Evolutionary conservation across 441 rosid genomes (phyloP), one percentile per base, ranked within the genome.

Genomic region (Adansonia gregorii): DNA sequence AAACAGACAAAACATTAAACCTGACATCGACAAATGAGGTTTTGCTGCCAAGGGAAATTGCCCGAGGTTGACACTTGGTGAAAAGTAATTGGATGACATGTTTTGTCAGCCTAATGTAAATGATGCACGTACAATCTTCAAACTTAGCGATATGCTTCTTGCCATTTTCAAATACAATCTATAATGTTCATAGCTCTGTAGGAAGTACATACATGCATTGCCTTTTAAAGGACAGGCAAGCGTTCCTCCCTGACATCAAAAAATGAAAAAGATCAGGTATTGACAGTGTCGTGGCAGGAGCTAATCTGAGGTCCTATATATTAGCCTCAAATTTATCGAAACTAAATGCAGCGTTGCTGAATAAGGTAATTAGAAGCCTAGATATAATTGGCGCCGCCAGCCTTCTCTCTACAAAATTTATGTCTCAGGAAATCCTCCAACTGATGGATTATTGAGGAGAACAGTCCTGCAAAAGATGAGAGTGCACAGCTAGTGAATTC

Each of bases 341-440:
- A 41, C 22, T 51, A 24, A 52, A 35, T 52, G 35, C 14, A 6
- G 6, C 8, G 61, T 46, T 24, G 63, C 61, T 68, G 20, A 73
- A 65, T 64, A 46, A 52, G 3, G 24, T 27, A n/a, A 27, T 9
- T 49, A 27, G 9, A 1, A 66, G n/a, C 48, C 48, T 24, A 76
- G 15, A 22, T 56, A 56, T 43, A 71, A 20, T 65, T 24, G 8
- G 43, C 10, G 6, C 58, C 10, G 6, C 58, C 61, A n/a, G 77
- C 75, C 81, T 83, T 87, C 49, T 83, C 85, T 78, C 78, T 77
- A 70, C 92, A 89, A 81, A 90, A 89, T 74, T 86, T 85, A 19
- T 75, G 52, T 76, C 77, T 90, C 90, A 93, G 66, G 20, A 63
- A 73, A 79, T 85, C 86, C 83, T 88, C 94, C 82, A 91, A 78